phyloP scores from a whole-genome alignment of 345 rosid genomes.

The Eucalyptus pumila region DNA sequence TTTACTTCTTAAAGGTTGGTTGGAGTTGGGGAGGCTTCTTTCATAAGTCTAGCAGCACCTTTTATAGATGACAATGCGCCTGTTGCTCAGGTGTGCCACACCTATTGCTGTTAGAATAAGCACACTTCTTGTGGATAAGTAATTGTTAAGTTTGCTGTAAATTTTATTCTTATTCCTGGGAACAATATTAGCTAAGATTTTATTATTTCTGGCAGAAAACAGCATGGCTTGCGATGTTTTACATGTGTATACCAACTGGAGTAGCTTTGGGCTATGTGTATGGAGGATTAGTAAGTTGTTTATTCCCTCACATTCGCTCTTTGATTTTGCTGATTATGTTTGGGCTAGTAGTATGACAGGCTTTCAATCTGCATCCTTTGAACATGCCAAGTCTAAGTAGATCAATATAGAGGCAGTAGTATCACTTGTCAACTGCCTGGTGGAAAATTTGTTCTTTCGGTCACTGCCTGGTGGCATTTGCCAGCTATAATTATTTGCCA shows the following conservation, averaged over 20 bases:
- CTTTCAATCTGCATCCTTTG: not conserved
- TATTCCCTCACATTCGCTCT: not conserved
- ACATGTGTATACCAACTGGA: conserved; percentile 96
- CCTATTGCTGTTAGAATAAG: not conserved
- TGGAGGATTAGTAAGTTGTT: conserved; percentile 78
- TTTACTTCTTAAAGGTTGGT: conserved; percentile 47
- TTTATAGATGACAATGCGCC: conserved; percentile 97
- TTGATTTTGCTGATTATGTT: not conserved
- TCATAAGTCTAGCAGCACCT: conserved; percentile 97
- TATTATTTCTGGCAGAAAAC: conserved; percentile 49
- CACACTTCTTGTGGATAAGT: not conserved
- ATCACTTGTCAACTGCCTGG: not conserved
- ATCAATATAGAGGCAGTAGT: not conserved
- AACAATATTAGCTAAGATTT: not conserved
- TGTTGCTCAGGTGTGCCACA: conserved; percentile 35
- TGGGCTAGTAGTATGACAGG: not conserved
- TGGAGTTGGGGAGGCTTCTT: conserved; percentile 99
- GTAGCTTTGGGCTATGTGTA: conserved; percentile 84
- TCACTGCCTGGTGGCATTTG: not conserved
- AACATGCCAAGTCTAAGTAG: not conserved
- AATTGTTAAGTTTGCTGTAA: not conserved
- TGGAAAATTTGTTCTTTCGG: not conserved
- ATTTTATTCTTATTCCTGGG: not conserved
- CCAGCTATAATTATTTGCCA: not conserved
- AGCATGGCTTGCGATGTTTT: conserved; percentile 85